Percentiles rank a stretch among this genome's conserved stretches.
Conservation (phyloP, 495 filamentous ascomycete genomes). For the Penicillium macrosclerotiorum region DNA sequence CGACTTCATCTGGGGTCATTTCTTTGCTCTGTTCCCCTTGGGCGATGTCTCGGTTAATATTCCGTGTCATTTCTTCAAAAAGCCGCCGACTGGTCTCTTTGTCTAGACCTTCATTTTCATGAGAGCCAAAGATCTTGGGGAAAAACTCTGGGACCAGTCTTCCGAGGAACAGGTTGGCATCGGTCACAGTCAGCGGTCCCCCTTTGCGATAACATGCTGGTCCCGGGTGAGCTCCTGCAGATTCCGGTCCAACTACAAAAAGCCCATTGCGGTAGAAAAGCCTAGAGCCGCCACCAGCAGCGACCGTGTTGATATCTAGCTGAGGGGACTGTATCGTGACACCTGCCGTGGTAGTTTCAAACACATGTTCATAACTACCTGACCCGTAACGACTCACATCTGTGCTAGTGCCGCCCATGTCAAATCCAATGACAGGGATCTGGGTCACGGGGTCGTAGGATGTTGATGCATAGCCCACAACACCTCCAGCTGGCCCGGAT, state of each 20-base stretch:
- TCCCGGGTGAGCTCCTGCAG: conserved; percentile 82
- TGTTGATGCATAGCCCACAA: conserved; percentile 87
- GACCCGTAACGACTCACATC: conserved; percentile 74
- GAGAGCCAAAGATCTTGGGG: conserved; percentile 86
- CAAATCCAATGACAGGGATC: conserved; percentile 87
- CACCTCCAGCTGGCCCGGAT: conserved; percentile 59
- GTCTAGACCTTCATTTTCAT: conserved; percentile 80
- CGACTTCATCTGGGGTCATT: conserved; percentile 80
- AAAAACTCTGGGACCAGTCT: conserved; percentile 89
- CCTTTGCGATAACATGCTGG: conserved; percentile 92
- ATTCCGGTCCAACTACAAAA: conserved; percentile 91
- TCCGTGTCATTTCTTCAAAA: conserved; percentile 67
- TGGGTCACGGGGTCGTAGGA: conserved; percentile 77
- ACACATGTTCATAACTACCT: conserved; percentile 88
- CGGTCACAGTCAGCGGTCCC: conserved; percentile 84
- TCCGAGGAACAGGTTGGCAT: conserved; percentile 85
- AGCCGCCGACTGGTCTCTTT: conserved; percentile 63
- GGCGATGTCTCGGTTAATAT: conserved; percentile 60
- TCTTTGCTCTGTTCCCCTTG: conserved; percentile 50
- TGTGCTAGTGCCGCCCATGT: conserved; percentile 91
- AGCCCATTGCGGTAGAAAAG: conserved; percentile 83
- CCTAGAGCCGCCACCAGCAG: conserved; percentile 84
- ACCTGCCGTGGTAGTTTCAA: conserved; percentile 91
- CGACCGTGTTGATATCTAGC: conserved; percentile 93
- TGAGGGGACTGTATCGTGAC: conserved; percentile 92